Conservation (phyloP, 1,284 basidiomycete species). For the Ustilago esculenta region DNA sequence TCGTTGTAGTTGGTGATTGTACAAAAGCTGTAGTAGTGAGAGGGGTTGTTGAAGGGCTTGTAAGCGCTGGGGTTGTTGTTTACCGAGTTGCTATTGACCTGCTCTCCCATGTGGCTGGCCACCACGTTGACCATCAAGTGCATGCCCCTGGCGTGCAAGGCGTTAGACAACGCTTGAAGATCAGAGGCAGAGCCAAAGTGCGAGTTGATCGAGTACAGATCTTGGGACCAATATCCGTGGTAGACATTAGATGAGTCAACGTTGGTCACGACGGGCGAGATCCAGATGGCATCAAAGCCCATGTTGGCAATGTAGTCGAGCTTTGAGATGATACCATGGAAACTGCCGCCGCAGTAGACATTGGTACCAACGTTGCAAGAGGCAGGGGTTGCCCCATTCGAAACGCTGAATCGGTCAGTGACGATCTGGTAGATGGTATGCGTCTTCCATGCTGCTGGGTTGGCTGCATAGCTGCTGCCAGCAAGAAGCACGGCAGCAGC, state of each 20-base stretch:
- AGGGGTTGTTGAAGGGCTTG: conserved; percentile 60
- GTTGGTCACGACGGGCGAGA: conserved; percentile 74
- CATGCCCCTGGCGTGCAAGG: conserved; percentile 77
- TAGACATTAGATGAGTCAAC: conserved; percentile 77
- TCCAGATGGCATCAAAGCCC: conserved; percentile 78
- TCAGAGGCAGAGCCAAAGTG: conserved; percentile 77
- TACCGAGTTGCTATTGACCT: conserved; percentile 9
- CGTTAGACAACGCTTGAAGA: conserved; percentile 74
- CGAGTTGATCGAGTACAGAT: conserved; percentile 75
- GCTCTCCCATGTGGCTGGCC: conserved; percentile 75
- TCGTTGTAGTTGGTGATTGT: conserved; percentile 76
- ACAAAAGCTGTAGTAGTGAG: conserved; percentile 74
- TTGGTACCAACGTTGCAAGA: conserved; percentile 72
- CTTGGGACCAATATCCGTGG: conserved; percentile 70
- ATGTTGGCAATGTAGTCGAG: conserved; percentile 80
- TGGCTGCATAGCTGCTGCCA: conserved; percentile 2
- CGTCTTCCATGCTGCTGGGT: conserved; percentile 15
- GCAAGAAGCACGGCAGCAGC: conserved; percentile 3
- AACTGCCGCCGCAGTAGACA: conserved; percentile 80
- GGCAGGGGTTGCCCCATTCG: conserved; percentile 38
- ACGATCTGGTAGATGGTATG: conserved; percentile 71
- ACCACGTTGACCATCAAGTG: conserved; percentile 83
- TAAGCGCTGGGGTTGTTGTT: conserved; percentile 5
- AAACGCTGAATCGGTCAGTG: conserved; percentile 77
- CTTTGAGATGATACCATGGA: conserved; percentile 78